phyloP scores from a whole-genome alignment of 2,329 filamentous ascomycete species.

The Xylariaceae sp. region DNA sequence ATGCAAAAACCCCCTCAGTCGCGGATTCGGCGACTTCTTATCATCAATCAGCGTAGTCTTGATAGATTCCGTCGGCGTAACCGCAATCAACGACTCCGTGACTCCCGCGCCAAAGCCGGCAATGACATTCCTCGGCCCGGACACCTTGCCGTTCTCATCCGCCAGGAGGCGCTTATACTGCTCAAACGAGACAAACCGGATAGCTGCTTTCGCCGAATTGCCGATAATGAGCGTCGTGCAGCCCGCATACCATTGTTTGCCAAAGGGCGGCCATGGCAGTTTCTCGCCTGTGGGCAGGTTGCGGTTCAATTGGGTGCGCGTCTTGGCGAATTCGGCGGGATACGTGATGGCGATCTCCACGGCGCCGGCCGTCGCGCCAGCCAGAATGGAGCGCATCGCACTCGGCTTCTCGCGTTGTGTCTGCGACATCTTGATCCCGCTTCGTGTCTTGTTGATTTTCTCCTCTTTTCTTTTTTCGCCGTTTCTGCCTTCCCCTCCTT shows the following conservation, averaged over 20 bases:
- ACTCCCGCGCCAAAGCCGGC: slow-evolving; percentile 93
- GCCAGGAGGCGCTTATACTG: slow-evolving; percentile 80
- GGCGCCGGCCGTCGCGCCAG: slow-evolving; percentile 87
- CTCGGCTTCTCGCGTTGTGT: slow-evolving; percentile 55
- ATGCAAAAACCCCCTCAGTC: slow-evolving; percentile 87
- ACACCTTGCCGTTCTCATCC: slow-evolving; percentile 81
- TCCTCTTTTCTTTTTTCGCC: neutral
- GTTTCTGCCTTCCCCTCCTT: neutral
- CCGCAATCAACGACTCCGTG: slow-evolving; percentile 86
- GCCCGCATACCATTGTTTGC: slow-evolving; percentile 91
- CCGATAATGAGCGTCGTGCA: slow-evolving; percentile 96
- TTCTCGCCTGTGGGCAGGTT: slow-evolving; percentile 76
- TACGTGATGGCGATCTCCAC: slow-evolving; percentile 88
- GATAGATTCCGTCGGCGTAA: slow-evolving; percentile 96
- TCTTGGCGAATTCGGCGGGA: slow-evolving; percentile 88
- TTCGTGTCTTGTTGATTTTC: neutral
- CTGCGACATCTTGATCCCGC: slow-evolving; percentile 16
- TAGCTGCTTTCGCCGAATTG: slow-evolving; percentile 93
- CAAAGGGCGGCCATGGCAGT: slow-evolving; percentile 91
- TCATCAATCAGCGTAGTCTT: slow-evolving; percentile 99
- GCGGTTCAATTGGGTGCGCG: slow-evolving; percentile 85
- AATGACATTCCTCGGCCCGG: slow-evolving; percentile 82
- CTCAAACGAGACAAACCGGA: slow-evolving; percentile 94
- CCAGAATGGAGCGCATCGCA: slow-evolving; percentile 80
- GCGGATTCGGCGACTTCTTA: slow-evolving; percentile 76